Conservation (phyloP, 768 basidiomycete genomes). For the Boletus pseudo-olivaceus region DNA sequence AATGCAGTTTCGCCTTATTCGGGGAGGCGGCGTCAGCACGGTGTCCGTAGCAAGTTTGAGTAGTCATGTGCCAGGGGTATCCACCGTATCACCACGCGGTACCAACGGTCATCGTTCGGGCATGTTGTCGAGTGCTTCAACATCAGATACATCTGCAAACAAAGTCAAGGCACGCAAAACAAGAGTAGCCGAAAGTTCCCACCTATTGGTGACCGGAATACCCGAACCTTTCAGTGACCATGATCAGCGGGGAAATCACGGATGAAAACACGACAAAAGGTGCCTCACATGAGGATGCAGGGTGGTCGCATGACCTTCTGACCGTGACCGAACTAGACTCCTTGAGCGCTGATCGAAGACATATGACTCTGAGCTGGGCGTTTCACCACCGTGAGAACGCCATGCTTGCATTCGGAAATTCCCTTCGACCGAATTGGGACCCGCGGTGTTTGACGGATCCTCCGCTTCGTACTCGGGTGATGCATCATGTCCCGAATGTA, state of each 20-base stretch:
- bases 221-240: constrained; percentile 21
- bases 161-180: constrained; percentile 1
- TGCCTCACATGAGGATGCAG: constrained; percentile 31
- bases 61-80: constrained; percentile 1
- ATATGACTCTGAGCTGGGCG: constrained; percentile 19
- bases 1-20: not conserved
- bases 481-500: constrained; percentile 28
- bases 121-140: constrained; percentile 23
- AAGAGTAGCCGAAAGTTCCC: not conserved
- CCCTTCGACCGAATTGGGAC: constrained; percentile 19
- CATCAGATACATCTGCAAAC: constrained; percentile 26
- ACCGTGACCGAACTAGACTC: constrained; percentile 28
- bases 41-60: not conserved
- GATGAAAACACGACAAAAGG: not conserved
- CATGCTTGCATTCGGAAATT: constrained; percentile 26
- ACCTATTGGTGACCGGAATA: constrained; percentile 33
- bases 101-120: constrained; percentile 19
- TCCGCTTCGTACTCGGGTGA: constrained; percentile 42
- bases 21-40: not conserved
- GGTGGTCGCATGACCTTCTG: constrained; percentile 23
- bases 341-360: constrained; percentile 29
- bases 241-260: constrained; percentile 7
- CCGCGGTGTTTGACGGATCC: constrained; percentile 14
- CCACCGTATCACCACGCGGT: not conserved
- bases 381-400: constrained; percentile 11